Base-by-base conservation (phyloP, 2,329 filamentous ascomycete species). In the Lecanicillium sp. region DNA sequence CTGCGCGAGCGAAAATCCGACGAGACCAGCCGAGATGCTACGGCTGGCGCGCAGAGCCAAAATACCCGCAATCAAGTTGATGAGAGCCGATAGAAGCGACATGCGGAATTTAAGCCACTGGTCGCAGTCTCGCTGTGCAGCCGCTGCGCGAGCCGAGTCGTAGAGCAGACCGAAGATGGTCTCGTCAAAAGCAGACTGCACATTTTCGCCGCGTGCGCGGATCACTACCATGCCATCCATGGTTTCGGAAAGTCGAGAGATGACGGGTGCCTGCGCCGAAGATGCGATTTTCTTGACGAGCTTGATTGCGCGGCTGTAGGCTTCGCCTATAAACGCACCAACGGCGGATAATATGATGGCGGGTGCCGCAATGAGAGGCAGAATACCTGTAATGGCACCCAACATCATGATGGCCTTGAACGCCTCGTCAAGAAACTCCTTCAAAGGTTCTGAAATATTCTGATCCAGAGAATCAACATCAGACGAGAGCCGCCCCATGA, bases 1-100 rank as follows among this genome's bases (percentile, higher is more conserved):
- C 43, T 66, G 68, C 3, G 60, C 60, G 18, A 71, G 52, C n/a
- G 68, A 71, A 46, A 72, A 69, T 4, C 66, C 68, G 5, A 70
- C 65, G 10, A 69, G 50, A 4, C 68, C 66, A 17, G 66, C 61
- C 13, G 62, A 55, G 3, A 68, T 55, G 1, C 54, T 48, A 25
- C 56, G 57, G 13, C 58, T 56, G 45, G 64, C 56, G 12, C 53
- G 54, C 13, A 66, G 56, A 3, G 67, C 68, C 31, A 71, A 62
- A 17, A 56, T 50, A 13, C 66, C 67, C 0, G 66, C 67, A 15
- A 57, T 56, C 3, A 65, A 55, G 11, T 61, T 62, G 11, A 69
- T 61, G 1, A 67, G 45, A 3, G 65, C 63, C 2, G 66, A 64
- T 34, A 65, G 59, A 44, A 68, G 56, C 41, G 70, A 66, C 8